A percentile compares a stretch with the other conserved stretches of the same genome.
phyloP scores from a whole-genome alignment of 495 filamentous ascomycete species.

The Apodospora peruviana region DNA sequence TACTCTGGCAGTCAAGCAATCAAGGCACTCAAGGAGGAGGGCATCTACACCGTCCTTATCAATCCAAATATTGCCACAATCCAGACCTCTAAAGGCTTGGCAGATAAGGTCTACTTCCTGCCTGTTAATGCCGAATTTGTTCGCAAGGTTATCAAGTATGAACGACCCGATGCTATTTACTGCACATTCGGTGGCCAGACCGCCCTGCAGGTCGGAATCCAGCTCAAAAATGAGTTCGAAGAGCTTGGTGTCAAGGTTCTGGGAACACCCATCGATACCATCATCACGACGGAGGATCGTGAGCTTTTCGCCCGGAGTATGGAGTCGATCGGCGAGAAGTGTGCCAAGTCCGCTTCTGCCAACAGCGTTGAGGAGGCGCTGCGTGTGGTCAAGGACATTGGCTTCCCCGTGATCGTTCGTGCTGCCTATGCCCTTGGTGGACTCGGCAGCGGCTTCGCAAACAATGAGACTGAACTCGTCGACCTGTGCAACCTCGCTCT shows the following conservation, averaged over 20 bases:
- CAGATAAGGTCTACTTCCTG: constrained; percentile 97
- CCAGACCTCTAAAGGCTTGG: constrained; percentile 94
- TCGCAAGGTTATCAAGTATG: constrained; percentile 88
- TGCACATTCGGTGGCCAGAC: constrained; percentile 96
- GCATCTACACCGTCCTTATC: constrained; percentile 89
- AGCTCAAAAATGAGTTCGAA: constrained; percentile 94
- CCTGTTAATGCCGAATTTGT: constrained; percentile 97
- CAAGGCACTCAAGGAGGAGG: constrained; percentile 94
- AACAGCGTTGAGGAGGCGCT: constrained; percentile 81
- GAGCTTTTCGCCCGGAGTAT: constrained; percentile 96
- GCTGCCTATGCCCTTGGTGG: constrained; percentile 95
- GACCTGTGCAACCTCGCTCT: constrained; percentile 94
- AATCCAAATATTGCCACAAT: constrained; percentile 99
- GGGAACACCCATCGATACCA: constrained; percentile 93
- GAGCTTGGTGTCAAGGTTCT: constrained; percentile 85
- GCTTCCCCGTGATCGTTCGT: constrained; percentile 94
- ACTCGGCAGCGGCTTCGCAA: constrained; percentile 90
- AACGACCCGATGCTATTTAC: constrained; percentile 92
- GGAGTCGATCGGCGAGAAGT: constrained; percentile 97
- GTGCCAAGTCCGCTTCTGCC: constrained; percentile 92
- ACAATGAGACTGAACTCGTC: constrained; percentile 78
- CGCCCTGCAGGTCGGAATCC: constrained; percentile 88
- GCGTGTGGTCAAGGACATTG: constrained; percentile 76
- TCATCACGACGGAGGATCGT: constrained; percentile 96
- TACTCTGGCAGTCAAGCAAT: constrained; percentile 95